A percentile compares a stretch with the other conserved stretches of the same genome.
Conservation (phyloP, 2,329 filamentous ascomycete genomes). For the Beauveria sp. region DNA sequence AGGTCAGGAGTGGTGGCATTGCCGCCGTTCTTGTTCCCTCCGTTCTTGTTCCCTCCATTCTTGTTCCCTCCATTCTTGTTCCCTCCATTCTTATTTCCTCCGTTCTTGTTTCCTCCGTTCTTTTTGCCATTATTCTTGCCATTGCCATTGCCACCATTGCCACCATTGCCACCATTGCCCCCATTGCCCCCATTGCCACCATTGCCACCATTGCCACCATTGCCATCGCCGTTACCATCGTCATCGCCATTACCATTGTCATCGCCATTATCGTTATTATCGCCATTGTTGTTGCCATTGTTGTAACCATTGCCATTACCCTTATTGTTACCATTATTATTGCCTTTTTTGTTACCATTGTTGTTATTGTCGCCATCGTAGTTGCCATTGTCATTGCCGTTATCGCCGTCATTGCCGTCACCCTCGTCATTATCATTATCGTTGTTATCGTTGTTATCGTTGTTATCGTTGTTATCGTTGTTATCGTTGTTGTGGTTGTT, state of each 20-base stretch:
- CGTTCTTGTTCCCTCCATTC: not conserved
- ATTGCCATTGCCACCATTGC: not conserved
- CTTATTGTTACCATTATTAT: not conserved
- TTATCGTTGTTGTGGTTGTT: not conserved
- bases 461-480: not conserved
- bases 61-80: not conserved
- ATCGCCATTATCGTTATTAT: not conserved
- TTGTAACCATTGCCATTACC: not conserved
- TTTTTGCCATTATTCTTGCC: not conserved
- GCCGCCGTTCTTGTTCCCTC: not conserved
- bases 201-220: not conserved
- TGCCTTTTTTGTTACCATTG: not conserved
- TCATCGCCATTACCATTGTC: not conserved
- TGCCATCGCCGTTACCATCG: not conserved
- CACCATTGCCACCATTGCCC: not conserved
- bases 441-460: no score
- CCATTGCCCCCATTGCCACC: not conserved
- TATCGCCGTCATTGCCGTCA: not conserved
- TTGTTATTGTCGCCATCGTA: no score
- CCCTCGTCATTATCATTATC: not conserved
- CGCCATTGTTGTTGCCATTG: not conserved
- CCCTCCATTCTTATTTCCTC: not conserved
- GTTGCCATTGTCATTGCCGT: not conserved
- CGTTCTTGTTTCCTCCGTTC: not conserved
- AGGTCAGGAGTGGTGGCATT: not conserved